Conservation (phyloP, 1,284 basidiomycete species). For the Rhodotorula sp. region DNA sequence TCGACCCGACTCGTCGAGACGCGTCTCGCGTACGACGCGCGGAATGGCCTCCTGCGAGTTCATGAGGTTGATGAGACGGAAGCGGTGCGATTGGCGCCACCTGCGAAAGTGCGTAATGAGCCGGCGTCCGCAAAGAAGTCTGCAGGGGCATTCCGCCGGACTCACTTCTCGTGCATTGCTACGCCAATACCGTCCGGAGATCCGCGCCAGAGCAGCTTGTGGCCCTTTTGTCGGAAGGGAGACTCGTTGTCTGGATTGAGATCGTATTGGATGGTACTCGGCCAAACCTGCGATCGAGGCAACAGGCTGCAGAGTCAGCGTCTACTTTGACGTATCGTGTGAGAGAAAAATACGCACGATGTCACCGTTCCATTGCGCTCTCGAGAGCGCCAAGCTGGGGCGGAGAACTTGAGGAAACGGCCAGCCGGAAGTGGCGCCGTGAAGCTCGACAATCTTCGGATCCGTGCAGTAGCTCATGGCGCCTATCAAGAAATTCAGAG, state of each 20-base stretch:
- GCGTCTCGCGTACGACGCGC: conserved; percentile 8
- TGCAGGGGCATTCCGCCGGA: neutral
- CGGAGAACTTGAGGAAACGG: neutral
- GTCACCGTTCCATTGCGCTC: neutral
- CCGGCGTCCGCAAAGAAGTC: neutral
- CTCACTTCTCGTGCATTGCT: conserved; percentile 3
- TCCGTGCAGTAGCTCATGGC: conserved; percentile 40
- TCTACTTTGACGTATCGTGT: no score
- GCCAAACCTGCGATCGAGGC: conserved; percentile 41
- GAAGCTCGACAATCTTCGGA: conserved; percentile 33
- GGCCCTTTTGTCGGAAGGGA: conserved; percentile 51
- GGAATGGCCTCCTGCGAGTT: conserved; percentile 7
- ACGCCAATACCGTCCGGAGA: conserved; percentile 48
- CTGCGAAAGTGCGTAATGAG: neutral
- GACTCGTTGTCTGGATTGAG: conserved; percentile 30
- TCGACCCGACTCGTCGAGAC: conserved; percentile 5
- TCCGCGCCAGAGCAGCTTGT: conserved; percentile 50
- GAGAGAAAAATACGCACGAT: neutral
- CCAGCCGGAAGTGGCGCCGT: conserved; percentile 32
- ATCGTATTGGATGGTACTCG: conserved; percentile 43
- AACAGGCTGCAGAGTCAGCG: no score
- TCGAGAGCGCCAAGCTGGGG: conserved; percentile 2
- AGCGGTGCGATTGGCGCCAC: conserved; percentile 13
- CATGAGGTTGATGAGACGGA: conserved; percentile 9
- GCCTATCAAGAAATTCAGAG: neutral